Evolutionary conservation across 2,329 filamentous ascomycete species (phyloP), one percentile per base, ranked within the genome.

Genomic region (Verticillium klebahnii): DNA sequence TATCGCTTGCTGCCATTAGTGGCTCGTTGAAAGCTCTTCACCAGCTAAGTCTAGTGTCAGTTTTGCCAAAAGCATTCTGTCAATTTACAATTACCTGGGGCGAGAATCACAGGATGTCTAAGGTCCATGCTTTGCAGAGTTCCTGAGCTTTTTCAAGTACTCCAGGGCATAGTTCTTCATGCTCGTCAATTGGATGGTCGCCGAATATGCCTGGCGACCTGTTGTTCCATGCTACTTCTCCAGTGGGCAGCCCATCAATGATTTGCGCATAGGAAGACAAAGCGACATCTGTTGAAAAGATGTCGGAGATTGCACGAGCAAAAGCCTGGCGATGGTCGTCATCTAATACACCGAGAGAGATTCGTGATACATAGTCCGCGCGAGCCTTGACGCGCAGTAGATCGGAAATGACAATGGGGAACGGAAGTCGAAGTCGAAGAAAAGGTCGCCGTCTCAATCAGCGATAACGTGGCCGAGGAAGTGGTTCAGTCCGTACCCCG

Each of bases 181-280:
- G 52, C 52, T 11, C 56, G n/a, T 57, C 29, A 15, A 34, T 29
- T 34, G 17, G 32, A 25, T 45, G 25, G 57, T 32, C 15, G 15
- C 34, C 19, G 8, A 37, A 40, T 11, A 40, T 40, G 15, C 37
- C 37, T 17, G 37, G 37, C 37, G 14, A 40, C 15, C 37, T 40
- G 37, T 6, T 17, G 17, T 32, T 59, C 32, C 15, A 45, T 29
- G n/a, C 25, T 55, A 57, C 5, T 4, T 52, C 54, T 19, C 25
- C 29, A 3, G 59, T 61, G 11, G 59, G 59, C 5, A 57, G n/a
- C 9, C 59, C 54, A 31, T 61, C 55, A 17, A 57, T 50, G 12
- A 61, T 61, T 32, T 61, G 32, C 0, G 59, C 59, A 15, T 52
- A 61, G 15, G 59, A 54, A 7, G 14, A 19, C n/a, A 29, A 36